These are phyloP conservation scores for Aspergillus spinulosporus DNA, from an alignment of 2,329 filamentous ascomycete genomes.

Conservation along the genomic window DNA sequence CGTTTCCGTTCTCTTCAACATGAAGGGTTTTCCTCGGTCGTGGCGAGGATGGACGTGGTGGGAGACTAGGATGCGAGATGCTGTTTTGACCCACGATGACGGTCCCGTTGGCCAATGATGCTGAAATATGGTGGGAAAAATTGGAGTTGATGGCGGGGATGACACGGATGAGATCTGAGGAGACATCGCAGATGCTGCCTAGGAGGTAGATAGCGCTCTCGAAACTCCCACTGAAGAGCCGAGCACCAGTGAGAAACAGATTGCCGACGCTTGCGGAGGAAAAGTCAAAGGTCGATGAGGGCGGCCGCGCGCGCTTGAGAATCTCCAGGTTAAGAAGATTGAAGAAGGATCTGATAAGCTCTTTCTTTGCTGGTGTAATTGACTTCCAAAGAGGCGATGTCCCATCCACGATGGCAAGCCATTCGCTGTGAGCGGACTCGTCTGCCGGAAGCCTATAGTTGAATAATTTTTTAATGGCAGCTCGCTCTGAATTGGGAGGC, in stretches of 20 bases:
- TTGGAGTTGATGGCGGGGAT: conserved; percentile 92
- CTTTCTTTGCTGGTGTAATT: conserved; percentile 70
- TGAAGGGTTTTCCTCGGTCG: conserved; percentile 36
- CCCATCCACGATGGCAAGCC: conserved; percentile 85
- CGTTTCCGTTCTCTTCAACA: conserved; percentile 26
- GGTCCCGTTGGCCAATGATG: conserved; percentile 72
- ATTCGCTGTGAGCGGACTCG: conserved; percentile 69
- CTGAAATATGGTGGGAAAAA: conserved; percentile 92
- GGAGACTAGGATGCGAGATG: conserved; percentile 75
- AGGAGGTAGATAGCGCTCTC: conserved; percentile 91
- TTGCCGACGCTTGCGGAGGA: conserved; percentile 75
- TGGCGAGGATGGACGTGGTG: conserved; percentile 30
- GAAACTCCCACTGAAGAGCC: conserved; percentile 88
- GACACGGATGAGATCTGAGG: conserved; percentile 68
- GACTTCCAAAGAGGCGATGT: conserved; percentile 72
- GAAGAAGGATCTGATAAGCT: conserved; percentile 74
- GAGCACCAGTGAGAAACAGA: conserved; percentile 77
- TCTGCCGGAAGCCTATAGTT: conserved; percentile 76
- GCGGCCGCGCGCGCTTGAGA: conserved; percentile 69
- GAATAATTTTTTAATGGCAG: conserved; percentile 78
- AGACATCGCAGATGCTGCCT: conserved; percentile 81
- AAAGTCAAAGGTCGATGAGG: conserved; percentile 74
- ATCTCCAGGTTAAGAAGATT: conserved; percentile 77
- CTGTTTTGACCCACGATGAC: conserved; percentile 89
- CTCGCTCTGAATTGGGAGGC: conserved; percentile 61